These are phyloP conservation scores for Schwanniomyces pseudopolymorphus DNA, from an alignment of 805 yeast species.

Conservation along the genomic window DNA sequence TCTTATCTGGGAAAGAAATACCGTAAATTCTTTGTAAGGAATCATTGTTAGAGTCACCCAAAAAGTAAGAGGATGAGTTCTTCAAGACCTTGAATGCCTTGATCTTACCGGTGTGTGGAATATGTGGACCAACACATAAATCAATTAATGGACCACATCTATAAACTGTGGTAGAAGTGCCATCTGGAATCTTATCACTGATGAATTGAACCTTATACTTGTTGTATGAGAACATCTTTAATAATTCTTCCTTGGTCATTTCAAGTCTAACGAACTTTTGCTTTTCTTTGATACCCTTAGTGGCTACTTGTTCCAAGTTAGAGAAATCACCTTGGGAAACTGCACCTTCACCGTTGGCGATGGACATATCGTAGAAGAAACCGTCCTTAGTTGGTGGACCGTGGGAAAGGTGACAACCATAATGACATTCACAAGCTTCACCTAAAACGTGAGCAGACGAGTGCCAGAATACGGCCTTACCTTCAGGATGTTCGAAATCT, in stretches of 20 bases:
- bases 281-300: slow-evolving; percentile 89
- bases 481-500: slow-evolving; percentile 92
- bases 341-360: slow-evolving; percentile 64
- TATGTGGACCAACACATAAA: slow-evolving; percentile 96
- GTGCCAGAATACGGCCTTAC: slow-evolving; percentile 97
- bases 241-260: slow-evolving; percentile 85
- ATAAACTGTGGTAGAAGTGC: slow-evolving; percentile 93
- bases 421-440: slow-evolving; percentile 95
- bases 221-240: slow-evolving; percentile 93
- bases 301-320: slow-evolving; percentile 80
- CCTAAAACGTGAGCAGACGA: slow-evolving; percentile 98
- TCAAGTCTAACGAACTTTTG: slow-evolving; percentile 93
- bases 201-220: slow-evolving; percentile 91
- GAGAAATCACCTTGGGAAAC: slow-evolving; percentile 84
- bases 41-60: slow-evolving; percentile 90
- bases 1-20: slow-evolving; percentile 97
- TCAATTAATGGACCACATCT: slow-evolving; percentile 97
- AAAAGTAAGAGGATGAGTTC: slow-evolving; percentile 93
- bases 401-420: slow-evolving; percentile 81
- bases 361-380: slow-evolving; percentile 93
- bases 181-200: slow-evolving; percentile 88
- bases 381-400: slow-evolving; percentile 99
- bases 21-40: slow-evolving; percentile 97
- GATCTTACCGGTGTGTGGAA: slow-evolving; percentile 95
- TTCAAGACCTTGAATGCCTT: slow-evolving; percentile 92